Evolutionary conservation across 441 rosid species (phyloP).

Genomic region (Gossypium davidsonii): DNA sequence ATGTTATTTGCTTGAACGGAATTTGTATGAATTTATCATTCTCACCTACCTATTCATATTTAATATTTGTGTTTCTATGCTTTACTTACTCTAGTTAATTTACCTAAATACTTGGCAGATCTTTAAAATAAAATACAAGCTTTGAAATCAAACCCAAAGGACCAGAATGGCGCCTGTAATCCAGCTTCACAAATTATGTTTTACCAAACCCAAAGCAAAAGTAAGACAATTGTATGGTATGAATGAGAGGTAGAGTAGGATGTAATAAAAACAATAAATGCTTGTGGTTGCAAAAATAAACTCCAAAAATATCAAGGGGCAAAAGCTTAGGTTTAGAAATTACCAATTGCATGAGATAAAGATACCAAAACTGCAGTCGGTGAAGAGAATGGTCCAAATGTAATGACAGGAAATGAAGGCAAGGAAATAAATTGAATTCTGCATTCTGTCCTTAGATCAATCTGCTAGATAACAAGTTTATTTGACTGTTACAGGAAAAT

Average conservation of each 20-base stretch:
- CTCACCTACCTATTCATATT: not conserved
- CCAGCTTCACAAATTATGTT: not conserved
- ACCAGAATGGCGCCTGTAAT: not conserved
- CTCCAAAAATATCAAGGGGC: not conserved
- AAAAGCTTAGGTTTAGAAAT: slow-evolving; percentile 14
- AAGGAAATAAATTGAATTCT: slow-evolving; percentile 46
- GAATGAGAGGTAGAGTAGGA: not conserved
- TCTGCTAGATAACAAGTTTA: slow-evolving; percentile 39
- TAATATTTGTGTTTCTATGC: not conserved
- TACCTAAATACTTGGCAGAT: not conserved
- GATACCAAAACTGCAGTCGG: slow-evolving; percentile 71
- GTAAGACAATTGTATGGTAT: not conserved
- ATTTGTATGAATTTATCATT: not conserved
- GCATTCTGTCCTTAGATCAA: slow-evolving; percentile 75
- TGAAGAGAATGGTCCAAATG: slow-evolving; percentile 83
- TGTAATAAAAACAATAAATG: not conserved
- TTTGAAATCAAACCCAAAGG: not conserved
- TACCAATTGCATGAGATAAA: slow-evolving; percentile 82
- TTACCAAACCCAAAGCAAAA: not conserved
- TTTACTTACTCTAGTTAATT: not conserved
- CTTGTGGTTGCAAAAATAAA: slow-evolving; percentile 2
- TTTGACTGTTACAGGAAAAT: slow-evolving; percentile 7
- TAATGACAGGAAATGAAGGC: slow-evolving; percentile 66
- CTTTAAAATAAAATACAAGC: not conserved
- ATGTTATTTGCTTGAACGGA: not conserved